Evolutionary conservation across 495 filamentous ascomycete species (phyloP), one percentile per base, ranked within the genome.

Genomic region (Aspergillus hancockii): DNA sequence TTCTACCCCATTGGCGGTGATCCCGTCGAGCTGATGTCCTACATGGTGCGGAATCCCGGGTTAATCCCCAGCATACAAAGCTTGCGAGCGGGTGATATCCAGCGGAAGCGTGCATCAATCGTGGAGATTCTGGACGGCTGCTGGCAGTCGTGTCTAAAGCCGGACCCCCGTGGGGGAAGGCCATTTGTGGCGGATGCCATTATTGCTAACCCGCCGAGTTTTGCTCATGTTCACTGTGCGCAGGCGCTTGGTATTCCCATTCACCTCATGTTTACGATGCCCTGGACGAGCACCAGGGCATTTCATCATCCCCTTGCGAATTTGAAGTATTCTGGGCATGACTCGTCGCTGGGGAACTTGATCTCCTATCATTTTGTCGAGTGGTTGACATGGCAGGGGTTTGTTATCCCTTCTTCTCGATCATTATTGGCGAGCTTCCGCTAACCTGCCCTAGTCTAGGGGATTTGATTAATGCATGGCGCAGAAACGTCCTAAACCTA

Each of bases 211-310:
- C 85, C 86, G 1, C 84, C 84, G 1, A 85, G 80, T 57, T 87
- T 89, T 68, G 86, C 85, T 0, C 85, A 88, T 75, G 63, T 88
- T 0, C 85, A 88, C 64, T 85, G 82, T 62, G 86, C 85, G 0
- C 77, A 88, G 67, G 81, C 78, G 19, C 64, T 90, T 8, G 78
- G 78, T 1, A 78, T 88, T 31, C 86, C 86, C 8, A 63, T 88
- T 9, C 86, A 88, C 61, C 70, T 90, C 57, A 85, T 88, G 78
- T 88, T 87, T 66, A 88, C 85, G 13, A 85, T 85, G 82, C 83
- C 83, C 0, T 86, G 81, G 77, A 81, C 75, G 13, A 85, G n/a
- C 83, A 2, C 73, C 73, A 60, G 74, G 75, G 3, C 84, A 84
- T 32, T 10, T 68, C 80, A 82, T 3, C 83, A 85, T 71, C 83